Conservation (phyloP, 2,329 filamentous ascomycete species). For the Exophiala bonariae region DNA sequence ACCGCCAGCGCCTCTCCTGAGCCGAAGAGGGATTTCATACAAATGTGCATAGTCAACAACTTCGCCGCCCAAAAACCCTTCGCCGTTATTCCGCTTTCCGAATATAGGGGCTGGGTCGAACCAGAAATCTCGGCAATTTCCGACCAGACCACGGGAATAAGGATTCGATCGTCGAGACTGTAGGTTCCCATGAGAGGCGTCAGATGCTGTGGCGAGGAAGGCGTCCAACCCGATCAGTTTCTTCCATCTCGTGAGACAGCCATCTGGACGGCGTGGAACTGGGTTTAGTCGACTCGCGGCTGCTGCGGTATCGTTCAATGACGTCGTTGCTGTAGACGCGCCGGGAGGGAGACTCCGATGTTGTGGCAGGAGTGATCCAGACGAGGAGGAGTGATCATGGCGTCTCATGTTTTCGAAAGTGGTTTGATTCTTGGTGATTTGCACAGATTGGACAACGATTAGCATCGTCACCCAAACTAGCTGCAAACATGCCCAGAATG, state of each 20-base stretch:
- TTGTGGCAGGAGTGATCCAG: constrained; percentile 45
- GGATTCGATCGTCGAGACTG: constrained; percentile 65
- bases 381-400: constrained; percentile 28
- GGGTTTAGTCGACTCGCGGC: constrained; percentile 28
- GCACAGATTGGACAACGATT: constrained; percentile 86
- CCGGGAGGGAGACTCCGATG: constrained; percentile 39
- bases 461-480: constrained; percentile 98
- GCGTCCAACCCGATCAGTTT: constrained; percentile 86
- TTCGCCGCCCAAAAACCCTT: constrained; percentile 64
- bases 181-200: constrained; percentile 56
- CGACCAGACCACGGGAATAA: constrained; percentile 77
- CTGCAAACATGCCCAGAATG: constrained; percentile 78
- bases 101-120: constrained; percentile 84
- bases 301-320: constrained; percentile 33
- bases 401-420: constrained; percentile 97
- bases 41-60: constrained; percentile 82
- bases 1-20: constrained; percentile 55
- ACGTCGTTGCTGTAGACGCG: constrained; percentile 27
- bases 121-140: constrained; percentile 97
- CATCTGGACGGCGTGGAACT: constrained; percentile 62
- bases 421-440: constrained; percentile 88
- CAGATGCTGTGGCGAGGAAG: constrained; percentile 85
- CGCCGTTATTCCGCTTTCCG: constrained; percentile 69
- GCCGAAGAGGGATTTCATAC: constrained; percentile 79
- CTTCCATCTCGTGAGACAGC: constrained; percentile 77